phyloP scores from a whole-genome alignment of 225 moss, liverwort and hornwort species.

The Thuidium tamariscinum region DNA sequence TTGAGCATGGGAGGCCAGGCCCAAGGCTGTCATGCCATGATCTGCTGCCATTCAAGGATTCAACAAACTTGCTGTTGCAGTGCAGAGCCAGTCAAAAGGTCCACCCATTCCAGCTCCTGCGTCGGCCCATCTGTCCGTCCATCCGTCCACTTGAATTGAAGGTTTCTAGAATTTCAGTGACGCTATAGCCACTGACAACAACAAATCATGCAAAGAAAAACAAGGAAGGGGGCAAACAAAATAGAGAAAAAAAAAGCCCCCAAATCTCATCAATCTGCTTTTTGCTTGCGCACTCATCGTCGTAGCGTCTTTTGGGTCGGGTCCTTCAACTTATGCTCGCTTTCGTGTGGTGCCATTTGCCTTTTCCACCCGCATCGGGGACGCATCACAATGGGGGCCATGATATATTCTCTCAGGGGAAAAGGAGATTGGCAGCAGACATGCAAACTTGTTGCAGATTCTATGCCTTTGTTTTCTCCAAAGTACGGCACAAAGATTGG shows the following conservation, averaged over 20 bases:
- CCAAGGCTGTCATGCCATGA: constrained; percentile 10
- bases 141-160: not conserved
- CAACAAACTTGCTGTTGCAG: not conserved
- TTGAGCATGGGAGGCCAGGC: not conserved
- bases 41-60: not conserved
- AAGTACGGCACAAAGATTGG: no score
- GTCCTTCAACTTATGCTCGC: not conserved
- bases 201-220: not conserved
- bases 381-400: not conserved
- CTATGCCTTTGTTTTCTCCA: not conserved
- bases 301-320: not conserved
- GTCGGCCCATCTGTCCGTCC: no score
- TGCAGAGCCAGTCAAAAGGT: not conserved
- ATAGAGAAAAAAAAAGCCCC: not conserved
- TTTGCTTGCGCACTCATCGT: not conserved
- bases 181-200: not conserved
- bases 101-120: not conserved
- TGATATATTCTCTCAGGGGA: not conserved
- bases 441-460: not conserved
- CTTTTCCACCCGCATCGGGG: not conserved
- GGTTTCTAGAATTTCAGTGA: not conserved
- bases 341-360: not conserved
- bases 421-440: not conserved
- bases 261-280: not conserved
- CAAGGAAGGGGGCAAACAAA: not conserved